These are phyloP conservation scores for Petasospora fabianii DNA, from an alignment of 1,139 yeast genomes.

Conservation along the genomic window DNA sequence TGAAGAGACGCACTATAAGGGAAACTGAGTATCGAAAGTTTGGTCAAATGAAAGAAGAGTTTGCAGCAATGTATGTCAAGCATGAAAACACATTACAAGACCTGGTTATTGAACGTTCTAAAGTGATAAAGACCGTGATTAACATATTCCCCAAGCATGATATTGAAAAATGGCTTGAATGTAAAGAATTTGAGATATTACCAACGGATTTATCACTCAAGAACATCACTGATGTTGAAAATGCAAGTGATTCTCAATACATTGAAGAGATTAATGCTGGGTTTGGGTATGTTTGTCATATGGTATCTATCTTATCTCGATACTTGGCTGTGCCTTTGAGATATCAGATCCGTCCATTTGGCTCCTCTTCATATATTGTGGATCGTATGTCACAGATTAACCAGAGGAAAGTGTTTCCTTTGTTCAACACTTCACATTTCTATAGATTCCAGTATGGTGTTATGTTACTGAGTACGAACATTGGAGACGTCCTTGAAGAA, in stretches of 20 bases:
- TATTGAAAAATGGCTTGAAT: slow-evolving; percentile 21
- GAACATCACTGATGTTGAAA: slow-evolving; percentile 17
- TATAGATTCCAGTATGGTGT: slow-evolving; percentile 53
- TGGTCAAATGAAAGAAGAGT: slow-evolving; percentile 15
- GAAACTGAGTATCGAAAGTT: slow-evolving; percentile 7
- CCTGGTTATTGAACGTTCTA: slow-evolving; percentile 18
- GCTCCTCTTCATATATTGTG: slow-evolving; percentile 46
- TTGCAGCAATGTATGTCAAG: slow-evolving; percentile 10
- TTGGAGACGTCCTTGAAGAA: slow-evolving; percentile 46
- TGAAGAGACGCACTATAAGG: slow-evolving; percentile 1
- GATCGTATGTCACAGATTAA: slow-evolving; percentile 47
- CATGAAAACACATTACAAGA: slow-evolving; percentile 24
- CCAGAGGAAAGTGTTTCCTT: slow-evolving; percentile 42
- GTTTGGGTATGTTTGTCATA: slow-evolving; percentile 44
- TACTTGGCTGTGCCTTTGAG: slow-evolving; percentile 46
- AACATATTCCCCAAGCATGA: slow-evolving; percentile 20
- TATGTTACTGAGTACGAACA: slow-evolving; percentile 42
- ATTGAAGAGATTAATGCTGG: slow-evolving; percentile 45
- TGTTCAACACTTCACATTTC: slow-evolving; percentile 45
- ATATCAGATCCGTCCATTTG: slow-evolving; percentile 48
- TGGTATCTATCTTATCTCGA: slow-evolving; percentile 38
- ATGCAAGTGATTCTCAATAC: slow-evolving; percentile 23
- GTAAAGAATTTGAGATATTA: slow-evolving; percentile 19
- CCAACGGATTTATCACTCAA: slow-evolving; percentile 18
- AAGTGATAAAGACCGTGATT: slow-evolving; percentile 10